Conservation (phyloP, 2,329 filamentous ascomycete genomes). For the Magnaporthales sp. region DNA sequence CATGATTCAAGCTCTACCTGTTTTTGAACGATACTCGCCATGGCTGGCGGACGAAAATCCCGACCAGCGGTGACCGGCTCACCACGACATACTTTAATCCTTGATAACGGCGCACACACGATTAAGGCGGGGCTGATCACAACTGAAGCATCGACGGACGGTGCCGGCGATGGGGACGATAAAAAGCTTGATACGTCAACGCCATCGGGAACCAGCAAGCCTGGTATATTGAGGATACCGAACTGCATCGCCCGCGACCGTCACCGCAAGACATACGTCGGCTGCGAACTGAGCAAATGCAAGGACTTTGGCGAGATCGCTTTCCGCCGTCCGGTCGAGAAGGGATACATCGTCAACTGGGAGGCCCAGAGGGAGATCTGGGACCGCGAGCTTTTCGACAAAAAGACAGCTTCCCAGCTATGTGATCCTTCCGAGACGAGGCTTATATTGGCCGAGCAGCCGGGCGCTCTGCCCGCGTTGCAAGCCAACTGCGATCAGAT, state of each 20-base stretch:
- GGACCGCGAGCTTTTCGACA: slow-evolving; percentile 78
- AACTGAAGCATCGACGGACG: slow-evolving; percentile 19
- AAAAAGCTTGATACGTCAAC: background rate
- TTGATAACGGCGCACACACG: slow-evolving; percentile 89
- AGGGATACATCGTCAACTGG: slow-evolving; percentile 94
- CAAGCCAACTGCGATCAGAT: slow-evolving; percentile 93
- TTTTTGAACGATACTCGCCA: slow-evolving; percentile 12
- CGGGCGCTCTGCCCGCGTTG: slow-evolving; percentile 70
- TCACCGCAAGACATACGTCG: slow-evolving; percentile 70
- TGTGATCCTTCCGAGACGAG: slow-evolving; percentile 78
- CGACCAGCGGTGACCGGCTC: slow-evolving; percentile 41
- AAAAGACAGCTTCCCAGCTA: slow-evolving; percentile 47
- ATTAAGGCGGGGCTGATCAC: slow-evolving; percentile 79
- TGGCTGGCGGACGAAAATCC: slow-evolving; percentile 42
- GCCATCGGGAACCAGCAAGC: background rate
- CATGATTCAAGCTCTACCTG: background rate
- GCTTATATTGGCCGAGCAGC: slow-evolving; percentile 75
- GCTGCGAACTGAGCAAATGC: slow-evolving; percentile 67
- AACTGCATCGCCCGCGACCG: slow-evolving; percentile 85
- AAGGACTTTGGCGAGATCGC: slow-evolving; percentile 82
- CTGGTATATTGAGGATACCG: slow-evolving; percentile 39
- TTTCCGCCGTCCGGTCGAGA: slow-evolving; percentile 85
- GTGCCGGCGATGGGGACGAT: slow-evolving; percentile 19
- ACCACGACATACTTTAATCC: slow-evolving; percentile 64
- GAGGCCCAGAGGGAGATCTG: slow-evolving; percentile 92